Conservation (phyloP, 2,329 filamentous ascomycete genomes). For the Fusarium mexicanum region DNA sequence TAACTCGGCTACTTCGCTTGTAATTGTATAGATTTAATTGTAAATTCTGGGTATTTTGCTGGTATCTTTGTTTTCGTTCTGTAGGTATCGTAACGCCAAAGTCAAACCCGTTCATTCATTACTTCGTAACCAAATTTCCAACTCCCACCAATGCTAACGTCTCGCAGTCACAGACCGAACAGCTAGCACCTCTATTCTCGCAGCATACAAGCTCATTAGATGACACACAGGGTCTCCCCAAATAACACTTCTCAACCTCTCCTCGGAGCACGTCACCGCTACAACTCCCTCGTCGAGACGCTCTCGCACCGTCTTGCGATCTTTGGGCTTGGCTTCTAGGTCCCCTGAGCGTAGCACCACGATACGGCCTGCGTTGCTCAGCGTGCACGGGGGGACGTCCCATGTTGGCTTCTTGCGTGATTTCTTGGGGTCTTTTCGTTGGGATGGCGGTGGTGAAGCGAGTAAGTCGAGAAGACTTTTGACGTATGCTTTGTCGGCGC, state of each 20-base stretch:
- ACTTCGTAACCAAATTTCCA: slow-evolving; percentile 11
- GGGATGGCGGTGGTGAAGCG: slow-evolving; percentile 60
- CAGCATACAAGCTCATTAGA: slow-evolving; percentile 80
- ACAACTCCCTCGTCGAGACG: slow-evolving; percentile 69
- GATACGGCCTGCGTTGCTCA: slow-evolving; percentile 76
- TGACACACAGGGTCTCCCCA: slow-evolving; percentile 87
- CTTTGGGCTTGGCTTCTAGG: slow-evolving; percentile 49
- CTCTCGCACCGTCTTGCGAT: slow-evolving; percentile 60
- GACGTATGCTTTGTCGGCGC: slow-evolving; percentile 81
- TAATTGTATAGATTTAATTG: background rate
- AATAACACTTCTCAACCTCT: slow-evolving; percentile 73
- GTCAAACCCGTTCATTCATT: background rate
- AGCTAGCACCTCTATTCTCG: slow-evolving; percentile 75
- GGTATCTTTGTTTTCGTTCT: slow-evolving; percentile 19
- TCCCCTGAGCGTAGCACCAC: slow-evolving; percentile 70
- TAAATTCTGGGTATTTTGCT: slow-evolving; percentile 10
- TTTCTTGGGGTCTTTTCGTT: slow-evolving; percentile 22
- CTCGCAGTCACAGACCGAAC: slow-evolving; percentile 60
- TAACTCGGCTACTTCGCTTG: background rate
- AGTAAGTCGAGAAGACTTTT: slow-evolving; percentile 77
- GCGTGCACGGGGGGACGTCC: slow-evolving; percentile 71
- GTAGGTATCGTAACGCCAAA: slow-evolving; percentile 28
- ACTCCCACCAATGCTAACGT: background rate
- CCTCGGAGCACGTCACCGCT: slow-evolving; percentile 74
- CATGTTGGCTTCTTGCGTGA: slow-evolving; percentile 58